Conservation (phyloP, 495 filamentous ascomycete species). For the Lentithecium fluviatile region DNA sequence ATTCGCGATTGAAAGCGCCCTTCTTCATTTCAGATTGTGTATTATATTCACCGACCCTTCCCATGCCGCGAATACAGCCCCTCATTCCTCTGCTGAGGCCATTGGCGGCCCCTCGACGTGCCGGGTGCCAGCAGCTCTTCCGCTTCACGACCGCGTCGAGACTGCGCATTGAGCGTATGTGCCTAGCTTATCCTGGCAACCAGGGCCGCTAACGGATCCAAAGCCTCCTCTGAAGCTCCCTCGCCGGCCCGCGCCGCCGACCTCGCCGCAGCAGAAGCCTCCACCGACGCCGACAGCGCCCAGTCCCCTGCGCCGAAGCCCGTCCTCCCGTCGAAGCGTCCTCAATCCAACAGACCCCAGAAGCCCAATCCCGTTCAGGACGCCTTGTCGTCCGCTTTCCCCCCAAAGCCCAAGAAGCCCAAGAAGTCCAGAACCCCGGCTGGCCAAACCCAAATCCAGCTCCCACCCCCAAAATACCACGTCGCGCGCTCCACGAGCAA, state of each 20-base stretch:
- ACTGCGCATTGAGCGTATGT: constrained; percentile 34
- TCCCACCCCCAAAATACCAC: constrained; percentile 55
- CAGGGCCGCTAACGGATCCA: constrained; percentile 2
- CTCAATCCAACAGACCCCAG: background rate
- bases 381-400: background rate
- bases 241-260: constrained; percentile 20
- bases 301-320: constrained; percentile 42
- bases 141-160: constrained; percentile 38
- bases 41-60: background rate
- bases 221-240: constrained; percentile 32
- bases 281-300: constrained; percentile 28
- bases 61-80: constrained; percentile 32
- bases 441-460: constrained; percentile 37
- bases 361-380: background rate
- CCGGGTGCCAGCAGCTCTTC: constrained; percentile 37
- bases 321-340: constrained; percentile 18
- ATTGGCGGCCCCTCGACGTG: constrained; percentile 33
- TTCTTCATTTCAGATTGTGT: background rate
- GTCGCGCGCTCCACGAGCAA: constrained; percentile 68
- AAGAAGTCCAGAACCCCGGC: background rate
- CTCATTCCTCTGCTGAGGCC: constrained; percentile 41
- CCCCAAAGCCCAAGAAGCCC: background rate
- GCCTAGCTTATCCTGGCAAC: background rate
- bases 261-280: constrained; percentile 30
- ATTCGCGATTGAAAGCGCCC: background rate